phyloP scores from a whole-genome alignment of 306 rosid genomes.

The Rubus idaeus region DNA sequence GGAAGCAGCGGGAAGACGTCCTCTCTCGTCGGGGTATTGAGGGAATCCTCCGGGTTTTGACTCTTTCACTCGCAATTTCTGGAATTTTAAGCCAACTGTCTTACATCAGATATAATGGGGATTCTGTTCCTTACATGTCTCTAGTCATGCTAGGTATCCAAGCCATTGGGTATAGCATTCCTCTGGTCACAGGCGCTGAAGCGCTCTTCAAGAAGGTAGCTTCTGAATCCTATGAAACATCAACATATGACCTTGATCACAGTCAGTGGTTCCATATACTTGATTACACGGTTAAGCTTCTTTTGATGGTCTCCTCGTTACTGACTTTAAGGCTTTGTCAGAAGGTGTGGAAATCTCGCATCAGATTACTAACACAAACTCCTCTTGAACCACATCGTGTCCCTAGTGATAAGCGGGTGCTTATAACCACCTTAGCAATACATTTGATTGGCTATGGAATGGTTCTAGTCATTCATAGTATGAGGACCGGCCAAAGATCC shows the following conservation, averaged over 20 bases:
- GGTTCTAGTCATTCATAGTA: constrained; percentile 52
- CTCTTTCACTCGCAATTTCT: constrained; percentile 71
- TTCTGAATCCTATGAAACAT: constrained; percentile 43
- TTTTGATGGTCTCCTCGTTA: constrained; percentile 61
- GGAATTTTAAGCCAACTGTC: constrained; percentile 72
- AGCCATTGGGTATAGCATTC: constrained; percentile 82
- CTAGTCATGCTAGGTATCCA: constrained; percentile 80
- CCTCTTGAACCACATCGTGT: constrained; percentile 56
- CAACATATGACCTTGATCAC: constrained; percentile 53
- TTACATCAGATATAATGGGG: constrained; percentile 53
- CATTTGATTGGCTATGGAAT: constrained; percentile 61
- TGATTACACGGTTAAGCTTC: constrained; percentile 75
- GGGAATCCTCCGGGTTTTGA: constrained; percentile 73
- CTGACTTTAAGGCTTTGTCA: constrained; percentile 81
- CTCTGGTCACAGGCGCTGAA: constrained; percentile 82
- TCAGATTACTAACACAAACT: constrained; percentile 55
- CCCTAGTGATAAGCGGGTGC: constrained; percentile 71
- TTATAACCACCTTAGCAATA: constrained; percentile 44
- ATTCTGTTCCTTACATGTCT: constrained; percentile 67
- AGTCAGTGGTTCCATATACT: constrained; percentile 57
- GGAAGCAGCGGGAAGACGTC: constrained; percentile 72
- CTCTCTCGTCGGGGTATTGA: constrained; percentile 77
- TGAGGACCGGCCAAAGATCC: constrained; percentile 39
- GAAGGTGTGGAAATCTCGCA: constrained; percentile 88
- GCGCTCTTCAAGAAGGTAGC: constrained; percentile 65